Conservation (phyloP, 2,329 filamentous ascomycete species). For the Ascomycota sp. region DNA sequence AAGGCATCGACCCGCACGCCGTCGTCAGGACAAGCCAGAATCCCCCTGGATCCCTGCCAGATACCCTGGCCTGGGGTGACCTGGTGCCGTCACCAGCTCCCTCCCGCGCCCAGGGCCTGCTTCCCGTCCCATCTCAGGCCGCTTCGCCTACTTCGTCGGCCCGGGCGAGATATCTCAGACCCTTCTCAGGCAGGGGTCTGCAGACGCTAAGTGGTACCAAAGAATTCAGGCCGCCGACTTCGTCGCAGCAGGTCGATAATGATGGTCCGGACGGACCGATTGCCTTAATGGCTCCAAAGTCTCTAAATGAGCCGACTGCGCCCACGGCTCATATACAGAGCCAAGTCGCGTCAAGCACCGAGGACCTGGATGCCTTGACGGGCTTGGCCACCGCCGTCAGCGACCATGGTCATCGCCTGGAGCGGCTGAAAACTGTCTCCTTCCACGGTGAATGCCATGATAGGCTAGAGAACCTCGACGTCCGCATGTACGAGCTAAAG, state of each 20-base stretch:
- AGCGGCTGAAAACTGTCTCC: slow-evolving; percentile 47
- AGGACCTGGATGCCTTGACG: slow-evolving; percentile 18
- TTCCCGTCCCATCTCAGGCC: slow-evolving; percentile 29
- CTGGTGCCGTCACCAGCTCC: slow-evolving; percentile 18
- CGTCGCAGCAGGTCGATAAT: slow-evolving; percentile 11
- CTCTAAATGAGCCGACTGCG: too few species aligned
- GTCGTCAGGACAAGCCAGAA: slow-evolving; percentile 9
- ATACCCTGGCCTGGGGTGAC: slow-evolving; percentile 32
- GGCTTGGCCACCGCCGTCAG: slow-evolving; percentile 31
- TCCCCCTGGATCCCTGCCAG: slow-evolving; percentile 25
- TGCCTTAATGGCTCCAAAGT: too few species aligned
- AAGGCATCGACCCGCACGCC: slow-evolving; percentile 7
- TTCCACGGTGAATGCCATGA: slow-evolving; percentile 54
- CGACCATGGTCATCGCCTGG: slow-evolving; percentile 43
- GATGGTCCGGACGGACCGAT: slow-evolving; percentile 7
- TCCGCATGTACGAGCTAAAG: slow-evolving; percentile 50
- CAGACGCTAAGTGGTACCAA: slow-evolving; percentile 24
- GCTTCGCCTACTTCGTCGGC: slow-evolving; percentile 31
- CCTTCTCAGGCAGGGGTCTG: slow-evolving; percentile 34
- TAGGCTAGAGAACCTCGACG: slow-evolving; percentile 44
- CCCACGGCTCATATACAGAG: too few species aligned
- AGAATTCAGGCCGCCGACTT: slow-evolving; percentile 10
- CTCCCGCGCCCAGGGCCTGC: slow-evolving; percentile 11
- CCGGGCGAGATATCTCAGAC: slow-evolving; percentile 28
- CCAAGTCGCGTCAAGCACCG: not conserved